A percentile compares a stretch with the other conserved stretches of the same genome.
Conservation (phyloP, 2,329 filamentous ascomycete genomes). For the Epichloe aotearoae region DNA sequence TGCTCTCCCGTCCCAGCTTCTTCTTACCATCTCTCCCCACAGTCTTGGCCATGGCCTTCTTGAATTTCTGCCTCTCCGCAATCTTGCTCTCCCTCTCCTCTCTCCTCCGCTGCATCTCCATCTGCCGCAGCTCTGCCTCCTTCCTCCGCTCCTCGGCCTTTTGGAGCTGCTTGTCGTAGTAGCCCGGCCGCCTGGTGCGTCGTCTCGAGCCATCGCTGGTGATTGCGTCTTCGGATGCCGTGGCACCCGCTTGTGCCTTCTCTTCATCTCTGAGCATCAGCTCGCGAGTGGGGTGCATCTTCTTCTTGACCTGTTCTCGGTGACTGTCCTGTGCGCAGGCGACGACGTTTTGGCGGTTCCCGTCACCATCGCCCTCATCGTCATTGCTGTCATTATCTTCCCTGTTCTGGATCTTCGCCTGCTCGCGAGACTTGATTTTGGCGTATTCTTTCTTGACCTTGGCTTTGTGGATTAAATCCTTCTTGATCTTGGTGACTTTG, state of each 20-base stretch:
- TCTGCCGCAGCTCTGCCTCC: conserved; percentile 28
- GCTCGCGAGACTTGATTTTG: conserved; percentile 55
- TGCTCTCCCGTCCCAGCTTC: conserved; percentile 72
- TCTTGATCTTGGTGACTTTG: conserved; percentile 71
- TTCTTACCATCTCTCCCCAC: conserved; percentile 61
- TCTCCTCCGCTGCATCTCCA: conserved; percentile 33
- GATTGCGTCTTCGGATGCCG: conserved; percentile 1
- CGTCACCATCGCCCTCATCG: conserved; percentile 2
- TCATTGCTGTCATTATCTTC: conserved; percentile 12
- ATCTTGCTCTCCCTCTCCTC: conserved; percentile 54
- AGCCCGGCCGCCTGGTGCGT: conserved; percentile 32
- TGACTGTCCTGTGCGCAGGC: not conserved
- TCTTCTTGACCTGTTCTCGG: conserved; percentile 10
- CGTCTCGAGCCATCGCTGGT: conserved; percentile 20
- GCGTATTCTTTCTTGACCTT: conserved; percentile 88
- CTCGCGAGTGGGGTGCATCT: conserved; percentile 25
- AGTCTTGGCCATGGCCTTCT: conserved; percentile 60
- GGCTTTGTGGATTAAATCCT: conserved; percentile 76
- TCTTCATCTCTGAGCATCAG: conserved; percentile 28
- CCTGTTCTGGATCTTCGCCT: conserved; percentile 13
- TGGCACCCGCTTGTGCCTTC: conserved; percentile 19
- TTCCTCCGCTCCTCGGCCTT: conserved; percentile 30
- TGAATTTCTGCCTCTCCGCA: conserved; percentile 51
- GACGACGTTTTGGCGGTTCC: conserved; percentile 8
- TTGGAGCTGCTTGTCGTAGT: conserved; percentile 51